Base-by-base conservation (phyloP, 768 basidiomycete genomes). In the Boletus insuetus region DNA sequence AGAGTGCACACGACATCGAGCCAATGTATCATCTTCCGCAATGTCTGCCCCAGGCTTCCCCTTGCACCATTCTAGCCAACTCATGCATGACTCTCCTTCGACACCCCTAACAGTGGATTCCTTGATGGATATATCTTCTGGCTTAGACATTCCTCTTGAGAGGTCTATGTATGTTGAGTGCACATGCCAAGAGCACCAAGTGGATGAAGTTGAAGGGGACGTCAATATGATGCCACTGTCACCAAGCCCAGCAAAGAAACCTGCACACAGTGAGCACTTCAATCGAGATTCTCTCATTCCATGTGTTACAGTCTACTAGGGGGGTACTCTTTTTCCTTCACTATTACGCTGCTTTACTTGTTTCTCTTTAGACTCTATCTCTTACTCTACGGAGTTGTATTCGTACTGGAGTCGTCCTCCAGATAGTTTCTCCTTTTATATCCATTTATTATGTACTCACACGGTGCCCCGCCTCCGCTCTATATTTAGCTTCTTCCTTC, bases 191-290 rank as follows among this genome's bases (percentile, higher is more conserved):
- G 66, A 65, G 32, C 60, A 61, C 22, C 62, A 58, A 48, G 37
- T 51, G 2, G 64, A 62, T 9, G 71, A 75, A 29, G 64, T 73
- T 8, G 79, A 77, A 16, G 64, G 66, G 45, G 77, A 79, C 50
- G 65, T 78, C 14, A 67, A 67, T 32, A 75, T 76, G 71, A 69
- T 79, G 13, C 80, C 81, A 29, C 78, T 78, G 1, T 81, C 79
- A 4, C 81, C 81, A 6, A 79, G 77, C 17, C 79, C 79, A 1
- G 67, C 73, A 17, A 77, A 74, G 56, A 51, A 60, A 38, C 58
- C 16, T 6, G 24, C 56, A 34, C 53, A 43, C 6, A 53, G 44
- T 16, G 64, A 64, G 29, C 60, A 58, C 32, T 52, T 60, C 7
- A 66, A 64, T 46, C 50, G 50, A 20, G 73, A 74, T 51, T 64